Conservation (phyloP, 768 basidiomycete genomes). For the Panaeolus cyanescens region DNA sequence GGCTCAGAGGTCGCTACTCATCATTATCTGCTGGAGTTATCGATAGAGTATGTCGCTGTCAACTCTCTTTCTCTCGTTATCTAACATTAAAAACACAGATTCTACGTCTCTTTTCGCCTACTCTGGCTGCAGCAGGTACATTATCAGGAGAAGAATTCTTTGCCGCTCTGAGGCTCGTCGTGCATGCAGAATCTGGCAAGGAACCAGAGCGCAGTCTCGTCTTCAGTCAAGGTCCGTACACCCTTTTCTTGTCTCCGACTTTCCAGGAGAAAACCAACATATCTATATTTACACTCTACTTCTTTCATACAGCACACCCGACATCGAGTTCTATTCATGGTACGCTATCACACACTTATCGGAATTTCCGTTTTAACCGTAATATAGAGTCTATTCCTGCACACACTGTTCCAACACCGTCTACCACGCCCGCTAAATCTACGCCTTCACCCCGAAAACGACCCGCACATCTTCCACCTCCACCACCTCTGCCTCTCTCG, state of each 20-base stretch:
- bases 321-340: constrained; percentile 1
- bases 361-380: background rate
- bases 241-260: background rate
- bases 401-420: constrained; percentile 1
- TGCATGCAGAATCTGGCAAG: constrained; percentile 62
- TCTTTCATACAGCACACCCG: background rate
- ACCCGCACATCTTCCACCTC: constrained; percentile 9
- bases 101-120: constrained; percentile 63
- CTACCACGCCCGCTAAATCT: constrained; percentile 15
- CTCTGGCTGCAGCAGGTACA: constrained; percentile 49
- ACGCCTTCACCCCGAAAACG: constrained; percentile 25
- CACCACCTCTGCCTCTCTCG: constrained; percentile 18
- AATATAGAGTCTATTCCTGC: background rate
- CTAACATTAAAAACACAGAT: constrained; percentile 46
- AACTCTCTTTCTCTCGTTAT: background rate
- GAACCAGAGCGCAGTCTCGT: constrained; percentile 66
- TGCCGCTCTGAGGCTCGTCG: constrained; percentile 66
- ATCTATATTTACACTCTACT: background rate
- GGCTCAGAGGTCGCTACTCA: constrained; percentile 73
- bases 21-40: constrained; percentile 51
- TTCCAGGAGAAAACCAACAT: background rate
- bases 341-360: background rate
- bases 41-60: constrained; percentile 49
- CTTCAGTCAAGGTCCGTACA: constrained; percentile 70
- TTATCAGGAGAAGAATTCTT: constrained; percentile 77